phyloP scores from a whole-genome alignment of 495 filamentous ascomycete genomes.

The Trichocladium uniseriatum region DNA sequence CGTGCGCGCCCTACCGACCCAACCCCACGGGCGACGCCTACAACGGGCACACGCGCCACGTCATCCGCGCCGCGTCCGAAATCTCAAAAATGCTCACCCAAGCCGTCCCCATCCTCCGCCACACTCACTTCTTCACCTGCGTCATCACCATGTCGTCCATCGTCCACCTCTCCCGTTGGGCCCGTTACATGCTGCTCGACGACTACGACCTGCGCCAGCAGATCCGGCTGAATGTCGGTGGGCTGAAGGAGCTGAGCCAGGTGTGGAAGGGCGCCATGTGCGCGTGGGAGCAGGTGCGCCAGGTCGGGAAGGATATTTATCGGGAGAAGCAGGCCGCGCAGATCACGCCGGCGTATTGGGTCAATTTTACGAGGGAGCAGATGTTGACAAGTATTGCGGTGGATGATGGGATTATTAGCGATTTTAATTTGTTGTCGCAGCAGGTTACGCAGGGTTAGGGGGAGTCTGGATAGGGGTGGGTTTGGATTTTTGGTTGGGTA shows the following conservation, averaged over 20 bases:
- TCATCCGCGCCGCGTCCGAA: constrained; percentile 64
- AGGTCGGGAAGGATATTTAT: constrained; percentile 59
- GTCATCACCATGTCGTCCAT: constrained; percentile 61
- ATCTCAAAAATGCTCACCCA: constrained; percentile 71
- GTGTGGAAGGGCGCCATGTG: constrained; percentile 71
- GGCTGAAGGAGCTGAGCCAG: constrained; percentile 60
- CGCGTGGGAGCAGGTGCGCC: constrained; percentile 64
- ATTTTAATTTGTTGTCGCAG: constrained; percentile 31
- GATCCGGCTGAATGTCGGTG: constrained; percentile 73
- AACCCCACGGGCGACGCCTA: constrained; percentile 47
- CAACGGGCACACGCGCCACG: constrained; percentile 71
- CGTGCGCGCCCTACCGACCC: constrained; percentile 47
- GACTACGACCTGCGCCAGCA: constrained; percentile 61
- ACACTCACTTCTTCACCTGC: constrained; percentile 87
- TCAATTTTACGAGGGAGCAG: constrained; percentile 43
- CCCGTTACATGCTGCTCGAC: constrained; percentile 42
- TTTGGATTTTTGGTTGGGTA: neutral
- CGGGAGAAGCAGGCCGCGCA: constrained; percentile 46
- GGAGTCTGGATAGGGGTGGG: neutral
- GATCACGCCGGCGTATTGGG: constrained; percentile 42
- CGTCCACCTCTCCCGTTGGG: constrained; percentile 55
- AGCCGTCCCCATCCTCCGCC: constrained; percentile 58
- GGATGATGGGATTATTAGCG: constrained; percentile 46
- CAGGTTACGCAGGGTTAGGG: constrained; percentile 2
- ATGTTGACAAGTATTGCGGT: constrained; percentile 45